These are phyloP conservation scores for Mycena leptocephala DNA, from an alignment of 768 basidiomycete genomes.

Conservation along the genomic window DNA sequence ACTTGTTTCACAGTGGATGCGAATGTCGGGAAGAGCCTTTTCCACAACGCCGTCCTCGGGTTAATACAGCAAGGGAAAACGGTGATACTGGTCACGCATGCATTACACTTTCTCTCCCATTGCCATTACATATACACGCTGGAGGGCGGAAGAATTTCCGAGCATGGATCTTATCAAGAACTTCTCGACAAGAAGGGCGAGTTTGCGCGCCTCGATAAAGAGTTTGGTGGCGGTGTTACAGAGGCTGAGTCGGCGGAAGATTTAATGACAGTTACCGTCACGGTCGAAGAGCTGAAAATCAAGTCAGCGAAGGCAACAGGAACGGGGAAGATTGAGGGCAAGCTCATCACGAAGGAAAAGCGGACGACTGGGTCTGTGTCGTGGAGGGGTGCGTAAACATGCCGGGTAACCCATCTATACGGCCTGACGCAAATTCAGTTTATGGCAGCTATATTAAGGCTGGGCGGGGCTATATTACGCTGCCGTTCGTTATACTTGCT, in stretches of 20 bases:
- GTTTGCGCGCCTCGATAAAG: slow-evolving; percentile 71
- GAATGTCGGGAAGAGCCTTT: slow-evolving; percentile 81
- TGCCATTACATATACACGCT: slow-evolving; percentile 91
- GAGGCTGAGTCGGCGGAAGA: slow-evolving; percentile 40
- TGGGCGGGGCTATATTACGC: slow-evolving; percentile 65
- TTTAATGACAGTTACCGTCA: slow-evolving; percentile 31
- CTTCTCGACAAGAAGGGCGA: slow-evolving; percentile 66
- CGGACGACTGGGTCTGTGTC: slow-evolving; percentile 78
- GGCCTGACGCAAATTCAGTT: slow-evolving; percentile 54
- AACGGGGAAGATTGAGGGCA: slow-evolving; percentile 76
- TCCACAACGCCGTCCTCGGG: slow-evolving; percentile 74
- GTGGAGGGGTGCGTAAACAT: slow-evolving; percentile 54
- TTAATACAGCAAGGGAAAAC: slow-evolving; percentile 74
- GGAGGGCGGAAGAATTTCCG: slow-evolving; percentile 82
- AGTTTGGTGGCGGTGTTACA: slow-evolving; percentile 68
- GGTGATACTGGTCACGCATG: slow-evolving; percentile 83
- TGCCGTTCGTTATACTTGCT: slow-evolving; percentile 66
- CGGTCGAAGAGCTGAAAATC: slow-evolving; percentile 51
- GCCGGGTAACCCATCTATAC: background rate
- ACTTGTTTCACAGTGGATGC: slow-evolving; percentile 71
- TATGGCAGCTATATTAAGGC: slow-evolving; percentile 74
- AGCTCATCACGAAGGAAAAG: slow-evolving; percentile 76
- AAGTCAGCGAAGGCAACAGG: slow-evolving; percentile 61
- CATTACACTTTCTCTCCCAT: slow-evolving; percentile 86
- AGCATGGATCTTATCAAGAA: slow-evolving; percentile 74